phyloP scores from a whole-genome alignment of 495 filamentous ascomycete species.

The Neohortaea acidophila region DNA sequence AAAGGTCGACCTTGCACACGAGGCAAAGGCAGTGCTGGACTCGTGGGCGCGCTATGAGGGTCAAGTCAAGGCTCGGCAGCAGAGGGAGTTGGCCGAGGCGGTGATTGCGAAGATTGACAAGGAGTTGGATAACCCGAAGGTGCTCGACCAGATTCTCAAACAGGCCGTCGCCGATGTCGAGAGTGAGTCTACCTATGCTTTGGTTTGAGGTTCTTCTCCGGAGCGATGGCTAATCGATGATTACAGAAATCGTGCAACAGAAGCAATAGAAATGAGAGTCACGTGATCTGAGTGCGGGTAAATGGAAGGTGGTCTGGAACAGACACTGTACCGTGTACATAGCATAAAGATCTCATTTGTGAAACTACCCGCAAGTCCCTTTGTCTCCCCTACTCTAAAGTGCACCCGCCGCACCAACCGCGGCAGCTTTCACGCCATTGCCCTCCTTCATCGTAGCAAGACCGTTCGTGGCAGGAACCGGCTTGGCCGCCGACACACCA shows the following conservation, averaged over 20 bases:
- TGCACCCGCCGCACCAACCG: no score
- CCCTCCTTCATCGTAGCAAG: no score
- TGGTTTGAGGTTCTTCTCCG: neutral
- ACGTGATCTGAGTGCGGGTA: constrained; percentile 1
- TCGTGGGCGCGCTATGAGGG: constrained; percentile 97
- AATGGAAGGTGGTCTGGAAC: no score
- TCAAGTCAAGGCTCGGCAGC: constrained; percentile 96
- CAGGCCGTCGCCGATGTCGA: constrained; percentile 93
- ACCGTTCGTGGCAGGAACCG: no score
- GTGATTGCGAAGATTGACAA: constrained; percentile 94
- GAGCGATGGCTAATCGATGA: constrained; percentile 1
- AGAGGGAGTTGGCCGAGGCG: constrained; percentile 81
- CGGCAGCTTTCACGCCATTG: no score
- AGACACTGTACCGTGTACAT: no score
- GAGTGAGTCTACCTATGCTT: constrained; percentile 47
- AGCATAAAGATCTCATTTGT: no score
- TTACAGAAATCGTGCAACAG: constrained; percentile 14
- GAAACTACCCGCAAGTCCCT: no score
- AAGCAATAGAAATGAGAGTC: constrained; percentile 10
- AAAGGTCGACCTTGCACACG: constrained; percentile 67
- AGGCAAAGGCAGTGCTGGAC: constrained; percentile 91
- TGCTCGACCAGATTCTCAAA: constrained; percentile 84
- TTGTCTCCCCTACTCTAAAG: no score
- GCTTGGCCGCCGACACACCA: no score
- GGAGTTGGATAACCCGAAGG: constrained; percentile 94